These are phyloP conservation scores for Malus hybrid DNA, from an alignment of 331 rosid species.

Conservation along the genomic window DNA sequence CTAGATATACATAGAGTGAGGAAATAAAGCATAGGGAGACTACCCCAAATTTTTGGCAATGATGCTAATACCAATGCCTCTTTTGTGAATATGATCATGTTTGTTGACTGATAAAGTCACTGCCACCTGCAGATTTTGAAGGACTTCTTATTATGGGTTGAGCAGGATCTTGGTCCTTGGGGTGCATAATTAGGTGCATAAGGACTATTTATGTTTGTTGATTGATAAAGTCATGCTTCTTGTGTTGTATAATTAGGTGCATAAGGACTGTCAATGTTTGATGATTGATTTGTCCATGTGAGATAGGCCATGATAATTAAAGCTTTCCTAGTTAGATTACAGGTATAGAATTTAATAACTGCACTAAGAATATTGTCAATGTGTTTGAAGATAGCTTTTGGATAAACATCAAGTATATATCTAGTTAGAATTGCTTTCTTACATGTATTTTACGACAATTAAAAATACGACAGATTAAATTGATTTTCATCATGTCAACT, in stretches of 20 bases:
- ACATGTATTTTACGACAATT: background rate
- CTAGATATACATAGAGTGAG: too few relatives aligned
- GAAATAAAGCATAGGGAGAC: too few relatives aligned
- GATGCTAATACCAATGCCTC: background rate
- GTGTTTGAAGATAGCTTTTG: background rate
- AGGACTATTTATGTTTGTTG: too few relatives aligned
- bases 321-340: background rate
- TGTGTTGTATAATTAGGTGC: background rate
- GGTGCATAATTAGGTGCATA: conserved; percentile 15
- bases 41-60: background rate
- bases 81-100: background rate
- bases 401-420: background rate
- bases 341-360: background rate
- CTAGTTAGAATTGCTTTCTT: background rate
- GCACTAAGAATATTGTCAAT: too few relatives aligned
- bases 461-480: background rate
- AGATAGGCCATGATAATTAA: background rate
- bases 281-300: background rate
- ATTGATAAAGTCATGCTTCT: background rate
- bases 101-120: background rate
- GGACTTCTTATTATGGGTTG: conserved; percentile 82
- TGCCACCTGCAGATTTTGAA: conserved; percentile 58
- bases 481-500: background rate
- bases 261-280: background rate
- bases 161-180: conserved; percentile 86